Percentiles rank a stretch among this genome's conserved stretches.
Evolutionary conservation across 176 grass and related monocot genomes (phyloP).

Genomic region (Eleusine indica): DNA sequence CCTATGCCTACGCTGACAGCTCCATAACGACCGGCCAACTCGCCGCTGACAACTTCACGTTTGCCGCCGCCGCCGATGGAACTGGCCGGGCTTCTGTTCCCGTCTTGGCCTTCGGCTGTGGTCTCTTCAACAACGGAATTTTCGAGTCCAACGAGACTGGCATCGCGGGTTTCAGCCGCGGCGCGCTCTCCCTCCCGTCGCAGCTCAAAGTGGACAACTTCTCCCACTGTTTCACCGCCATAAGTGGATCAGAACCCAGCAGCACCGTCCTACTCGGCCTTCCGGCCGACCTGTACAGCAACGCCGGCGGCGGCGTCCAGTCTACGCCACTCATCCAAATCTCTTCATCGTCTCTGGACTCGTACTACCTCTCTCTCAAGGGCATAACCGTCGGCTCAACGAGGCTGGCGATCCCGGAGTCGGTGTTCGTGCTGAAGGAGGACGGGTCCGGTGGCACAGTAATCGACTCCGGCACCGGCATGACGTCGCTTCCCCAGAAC

Average conservation of each 20-base stretch:
- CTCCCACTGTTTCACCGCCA: constrained; percentile 54
- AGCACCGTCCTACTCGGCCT: constrained; percentile 36
- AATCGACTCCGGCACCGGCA: constrained; percentile 53
- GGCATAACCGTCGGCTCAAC: constrained; percentile 52
- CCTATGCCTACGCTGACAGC: constrained; percentile 27
- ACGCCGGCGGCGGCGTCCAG: background rate
- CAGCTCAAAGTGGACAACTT: constrained; percentile 53
- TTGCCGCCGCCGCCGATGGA: background rate
- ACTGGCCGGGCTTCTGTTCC: background rate
- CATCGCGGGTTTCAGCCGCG: constrained; percentile 46
- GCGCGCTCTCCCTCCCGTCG: constrained; percentile 40
- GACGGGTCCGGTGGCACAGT: constrained; percentile 45
- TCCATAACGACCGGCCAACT: constrained; percentile 41
- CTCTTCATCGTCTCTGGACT: background rate
- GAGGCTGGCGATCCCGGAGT: constrained; percentile 34
- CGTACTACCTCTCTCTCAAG: constrained; percentile 48
- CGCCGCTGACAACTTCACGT: constrained; percentile 34
- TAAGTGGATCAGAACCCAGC: constrained; percentile 24
- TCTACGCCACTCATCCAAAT: background rate
- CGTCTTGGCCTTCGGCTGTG: constrained; percentile 45
- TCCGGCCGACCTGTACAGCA: constrained; percentile 18
- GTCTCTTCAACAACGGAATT: constrained; percentile 29
- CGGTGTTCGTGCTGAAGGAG: constrained; percentile 34
- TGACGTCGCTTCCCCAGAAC: constrained; percentile 26
- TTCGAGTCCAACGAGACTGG: constrained; percentile 52